Conservation (phyloP, 2,329 filamentous ascomycete species). For the Colletotrichum chrysophilum region DNA sequence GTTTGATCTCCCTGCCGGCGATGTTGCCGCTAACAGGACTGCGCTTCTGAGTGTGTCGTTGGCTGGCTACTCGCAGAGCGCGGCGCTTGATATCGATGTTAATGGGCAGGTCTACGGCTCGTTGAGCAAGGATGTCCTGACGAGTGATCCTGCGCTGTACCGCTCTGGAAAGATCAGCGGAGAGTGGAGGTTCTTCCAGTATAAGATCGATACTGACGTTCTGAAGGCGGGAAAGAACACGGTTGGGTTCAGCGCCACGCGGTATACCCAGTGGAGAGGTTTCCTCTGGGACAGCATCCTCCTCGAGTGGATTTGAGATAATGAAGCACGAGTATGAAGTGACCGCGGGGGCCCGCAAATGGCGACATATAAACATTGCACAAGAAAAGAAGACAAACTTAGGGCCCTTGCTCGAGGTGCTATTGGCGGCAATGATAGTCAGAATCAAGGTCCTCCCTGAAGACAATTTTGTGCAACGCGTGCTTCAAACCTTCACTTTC, state of each 20-base stretch:
- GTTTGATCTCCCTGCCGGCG: constrained; percentile 19
- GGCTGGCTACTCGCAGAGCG: constrained; percentile 39
- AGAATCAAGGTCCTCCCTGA: not conserved
- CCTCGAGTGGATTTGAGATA: constrained; percentile 5
- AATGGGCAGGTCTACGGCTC: constrained; percentile 9
- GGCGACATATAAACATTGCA: not conserved
- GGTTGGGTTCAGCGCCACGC: constrained; percentile 7
- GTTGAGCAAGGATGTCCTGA: constrained; percentile 8
- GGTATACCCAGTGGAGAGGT: constrained; percentile 14
- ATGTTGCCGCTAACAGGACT: constrained; percentile 18
- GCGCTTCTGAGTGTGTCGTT: constrained; percentile 41
- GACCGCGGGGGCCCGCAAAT: not conserved
- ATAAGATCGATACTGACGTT: not conserved
- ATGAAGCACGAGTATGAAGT: not conserved
- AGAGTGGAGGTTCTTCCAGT: constrained; percentile 19
- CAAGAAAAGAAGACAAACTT: rapidly evolving
- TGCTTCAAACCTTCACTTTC: not conserved
- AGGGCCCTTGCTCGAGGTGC: not conserved
- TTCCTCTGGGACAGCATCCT: constrained; percentile 22
- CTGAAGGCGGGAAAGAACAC: constrained; percentile 9
- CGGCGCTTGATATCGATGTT: constrained; percentile 6
- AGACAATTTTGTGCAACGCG: not conserved
- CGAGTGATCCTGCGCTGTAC: constrained; percentile 17
- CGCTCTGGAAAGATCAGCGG: constrained; percentile 16
- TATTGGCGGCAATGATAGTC: not conserved